Conservation (phyloP, 352 stramenopile genomes). For the Peronospora belbahrii region DNA sequence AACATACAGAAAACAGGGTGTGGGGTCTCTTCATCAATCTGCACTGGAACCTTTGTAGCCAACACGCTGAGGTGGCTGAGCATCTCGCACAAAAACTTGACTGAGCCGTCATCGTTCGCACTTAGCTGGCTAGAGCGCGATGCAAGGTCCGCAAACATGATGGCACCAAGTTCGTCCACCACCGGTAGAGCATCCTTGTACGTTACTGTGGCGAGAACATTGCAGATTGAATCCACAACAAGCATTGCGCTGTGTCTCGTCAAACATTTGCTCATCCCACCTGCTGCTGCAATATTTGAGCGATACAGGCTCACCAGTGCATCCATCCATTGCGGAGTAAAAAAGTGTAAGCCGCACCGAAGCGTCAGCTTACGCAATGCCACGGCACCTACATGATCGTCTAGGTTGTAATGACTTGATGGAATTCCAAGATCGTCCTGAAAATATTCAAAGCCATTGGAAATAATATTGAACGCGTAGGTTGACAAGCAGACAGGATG, state of each 20-base stretch:
- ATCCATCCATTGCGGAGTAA: conserved; percentile 64
- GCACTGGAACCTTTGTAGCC: conserved; percentile 42
- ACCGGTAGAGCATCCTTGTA: conserved; percentile 60
- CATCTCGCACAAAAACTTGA: conserved; percentile 51
- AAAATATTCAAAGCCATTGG: conserved; percentile 51
- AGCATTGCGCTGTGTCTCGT: conserved; percentile 41
- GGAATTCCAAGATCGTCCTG: conserved; percentile 31
- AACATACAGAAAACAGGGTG: conserved; percentile 53
- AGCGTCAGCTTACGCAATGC: conserved; percentile 60
- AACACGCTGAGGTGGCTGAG: conserved; percentile 56
- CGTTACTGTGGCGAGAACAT: conserved; percentile 49
- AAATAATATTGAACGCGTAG: conserved; percentile 65
- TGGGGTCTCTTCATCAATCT: conserved; percentile 52
- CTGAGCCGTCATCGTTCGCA: conserved; percentile 36
- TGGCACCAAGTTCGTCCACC: conserved; percentile 48
- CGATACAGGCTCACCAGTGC: conserved; percentile 58
- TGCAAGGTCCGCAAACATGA: conserved; percentile 61
- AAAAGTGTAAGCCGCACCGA: conserved; percentile 54
- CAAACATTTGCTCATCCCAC: conserved; percentile 18
- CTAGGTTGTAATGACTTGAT: conserved; percentile 35
- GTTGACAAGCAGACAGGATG: conserved; percentile 47
- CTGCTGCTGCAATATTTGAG: conserved; percentile 25
- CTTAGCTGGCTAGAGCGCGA: conserved; percentile 37
- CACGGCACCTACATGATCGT: conserved; percentile 68
- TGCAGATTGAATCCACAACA: conserved; percentile 63